Percentiles rank a stretch among this genome's conserved stretches.
Conservation (phyloP, 768 basidiomycete species). For the Leccinum rimulosum region DNA sequence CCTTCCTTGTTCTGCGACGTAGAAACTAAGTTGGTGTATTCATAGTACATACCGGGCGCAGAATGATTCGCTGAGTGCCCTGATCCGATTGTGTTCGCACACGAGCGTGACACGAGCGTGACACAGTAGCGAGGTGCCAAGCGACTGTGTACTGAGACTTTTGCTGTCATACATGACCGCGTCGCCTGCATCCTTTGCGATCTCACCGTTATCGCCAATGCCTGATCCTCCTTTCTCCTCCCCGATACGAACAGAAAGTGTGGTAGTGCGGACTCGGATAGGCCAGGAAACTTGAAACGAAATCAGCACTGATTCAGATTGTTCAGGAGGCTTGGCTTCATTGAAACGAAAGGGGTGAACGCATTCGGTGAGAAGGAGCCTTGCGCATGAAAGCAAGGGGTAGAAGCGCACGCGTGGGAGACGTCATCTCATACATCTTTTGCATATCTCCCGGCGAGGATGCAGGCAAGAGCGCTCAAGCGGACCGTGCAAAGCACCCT, state of each 20-base stretch:
- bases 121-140: too few relatives aligned
- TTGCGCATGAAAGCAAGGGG: slow-evolving; percentile 85
- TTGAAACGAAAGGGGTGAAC: too few relatives aligned
- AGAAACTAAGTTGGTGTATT: too few relatives aligned
- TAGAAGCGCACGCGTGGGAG: slow-evolving; percentile 75
- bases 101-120: too few relatives aligned
- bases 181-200: slow-evolving; percentile 24
- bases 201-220: slow-evolving; percentile 12
- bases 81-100: too few relatives aligned
- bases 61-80: too few relatives aligned
- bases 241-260: slow-evolving; percentile 40
- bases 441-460: slow-evolving; percentile 77
- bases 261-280: slow-evolving; percentile 76
- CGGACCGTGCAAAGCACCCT: slow-evolving; percentile 90
- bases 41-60: too few relatives aligned
- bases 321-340: too few relatives aligned
- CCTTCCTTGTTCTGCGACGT: too few relatives aligned
- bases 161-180: slow-evolving; percentile 69
- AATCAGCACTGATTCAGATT: too few relatives aligned
- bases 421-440: slow-evolving; percentile 96
- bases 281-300: too few relatives aligned
- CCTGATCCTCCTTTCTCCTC: slow-evolving; percentile 38
- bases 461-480: slow-evolving; percentile 69
- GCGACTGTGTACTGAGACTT: slow-evolving; percentile 40
- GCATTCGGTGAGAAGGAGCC: too few relatives aligned